A percentile compares a stretch with the other conserved stretches of the same genome.
phyloP scores from a whole-genome alignment of 305 asterid species.

The Plantago lanceolata region DNA sequence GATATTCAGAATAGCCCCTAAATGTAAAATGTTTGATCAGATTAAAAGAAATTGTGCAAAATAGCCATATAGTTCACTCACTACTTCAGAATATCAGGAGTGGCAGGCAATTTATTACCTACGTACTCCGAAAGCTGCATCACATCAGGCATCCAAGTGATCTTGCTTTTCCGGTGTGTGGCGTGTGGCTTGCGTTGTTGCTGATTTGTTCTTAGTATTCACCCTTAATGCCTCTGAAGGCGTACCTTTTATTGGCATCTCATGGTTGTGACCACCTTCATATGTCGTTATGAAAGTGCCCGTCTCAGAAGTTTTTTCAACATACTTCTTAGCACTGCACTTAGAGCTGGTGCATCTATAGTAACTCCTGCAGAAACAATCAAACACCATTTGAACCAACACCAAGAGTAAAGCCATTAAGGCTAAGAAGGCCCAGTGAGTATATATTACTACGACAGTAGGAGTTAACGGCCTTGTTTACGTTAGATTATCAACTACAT shows the following conservation, averaged over 20 bases:
- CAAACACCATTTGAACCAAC: constrained; percentile 8
- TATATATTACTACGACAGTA: neutral
- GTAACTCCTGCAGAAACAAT: constrained; percentile 62
- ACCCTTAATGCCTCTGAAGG: constrained; percentile 36
- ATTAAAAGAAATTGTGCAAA: too few species aligned
- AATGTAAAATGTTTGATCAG: too few species aligned
- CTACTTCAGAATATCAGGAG: too few species aligned
- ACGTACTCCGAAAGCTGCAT: too few species aligned
- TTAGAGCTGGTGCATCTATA: constrained; percentile 66
- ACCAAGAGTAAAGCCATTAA: neutral
- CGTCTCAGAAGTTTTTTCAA: constrained; percentile 65
- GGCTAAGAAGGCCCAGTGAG: neutral
- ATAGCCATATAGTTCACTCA: too few species aligned
- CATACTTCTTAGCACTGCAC: constrained; percentile 67
- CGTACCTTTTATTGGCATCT: constrained; percentile 36
- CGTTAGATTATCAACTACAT: neutral
- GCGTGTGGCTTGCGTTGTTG: neutral
- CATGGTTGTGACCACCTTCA: constrained; percentile 79
- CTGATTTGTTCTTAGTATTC: constrained; percentile 29
- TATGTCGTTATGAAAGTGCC: constrained; percentile 58
- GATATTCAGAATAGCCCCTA: too few species aligned
- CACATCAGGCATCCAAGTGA: neutral
- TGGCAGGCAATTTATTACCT: too few species aligned
- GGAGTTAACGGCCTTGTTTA: too few species aligned
- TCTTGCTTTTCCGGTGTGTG: neutral